Evolutionary conservation across 177 flowering plant species (phyloP), one percentile per base, ranked within the genome.

Genomic region (Tripterygium wilfordii): DNA sequence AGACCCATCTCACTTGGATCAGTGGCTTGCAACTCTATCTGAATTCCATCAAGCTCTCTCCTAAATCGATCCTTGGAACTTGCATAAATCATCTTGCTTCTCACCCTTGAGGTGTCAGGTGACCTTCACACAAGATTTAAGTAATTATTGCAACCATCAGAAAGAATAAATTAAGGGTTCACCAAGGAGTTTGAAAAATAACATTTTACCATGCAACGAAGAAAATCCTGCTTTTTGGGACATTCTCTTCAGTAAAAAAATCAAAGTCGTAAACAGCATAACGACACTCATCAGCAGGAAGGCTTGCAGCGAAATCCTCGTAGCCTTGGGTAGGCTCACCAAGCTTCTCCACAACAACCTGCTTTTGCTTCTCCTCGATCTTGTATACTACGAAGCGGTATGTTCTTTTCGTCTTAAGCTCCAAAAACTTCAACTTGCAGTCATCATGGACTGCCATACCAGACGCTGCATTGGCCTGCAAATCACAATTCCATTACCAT

Each of bases 361-460:
- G 75, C 77, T 77, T 77, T 39, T 64, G 76, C 49, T 71, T 74
- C 65, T 74, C 80, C 66, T 78, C 83, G 20, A 78, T 78, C 65
- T 78, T 75, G 52, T 41, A 78, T 30, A 78, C 70, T 16, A 78
- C 62, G 61, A 58, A 78, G 14, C 81, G 72, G 33, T 70, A 41
- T 3, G 72, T 78, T 42, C 84, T 63, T 43, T 78, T 78, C 3
- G 80, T 65, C 60, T 78, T 78, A 20, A 78, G 77, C 59, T 78
- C 84, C 63, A 72, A 23, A 51, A 78, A 78, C 60, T 60, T 75
- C 30, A 70, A 53, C 70, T 75, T 78, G 70, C 83, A 78, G 9
- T 78, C 83, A 65, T 75, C 83, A 46, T 78, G 52, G 58, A 78
- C 83, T 60, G 83, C 83, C 65, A 77, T 69, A 20, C 79, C 83